Evolutionary conservation across 257 asterid species (phyloP).

Genomic region (Galeopsis tetrahit): DNA sequence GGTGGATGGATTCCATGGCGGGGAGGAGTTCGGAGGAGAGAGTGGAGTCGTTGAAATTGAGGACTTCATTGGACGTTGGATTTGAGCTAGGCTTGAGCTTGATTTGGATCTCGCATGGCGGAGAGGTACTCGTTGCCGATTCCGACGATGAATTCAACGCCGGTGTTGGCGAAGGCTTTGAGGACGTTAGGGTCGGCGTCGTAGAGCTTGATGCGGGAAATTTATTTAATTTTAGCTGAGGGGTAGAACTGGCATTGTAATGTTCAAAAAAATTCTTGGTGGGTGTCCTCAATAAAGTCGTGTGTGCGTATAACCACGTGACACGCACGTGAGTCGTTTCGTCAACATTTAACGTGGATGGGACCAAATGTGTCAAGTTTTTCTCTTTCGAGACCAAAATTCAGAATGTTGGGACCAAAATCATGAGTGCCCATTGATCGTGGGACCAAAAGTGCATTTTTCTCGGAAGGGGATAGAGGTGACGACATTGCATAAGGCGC

Average conservation of each 20-base stretch:
- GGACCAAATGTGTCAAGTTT: too few relatives aligned
- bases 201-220: slow-evolving; percentile 71
- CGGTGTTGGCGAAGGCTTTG: slow-evolving; percentile 83
- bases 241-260: too few relatives aligned
- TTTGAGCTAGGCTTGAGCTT: slow-evolving; percentile 73
- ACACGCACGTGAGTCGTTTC: too few relatives aligned
- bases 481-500: slow-evolving; percentile 80
- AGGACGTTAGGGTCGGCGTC: slow-evolving; percentile 87
- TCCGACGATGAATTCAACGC: slow-evolving; percentile 72
- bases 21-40: slow-evolving; percentile 66
- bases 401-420: too few relatives aligned
- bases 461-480: slow-evolving; percentile 73
- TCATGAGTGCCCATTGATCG: too few relatives aligned
- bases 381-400: too few relatives aligned
- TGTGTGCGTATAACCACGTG: too few relatives aligned
- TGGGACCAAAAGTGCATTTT: too few relatives aligned
- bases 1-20: slow-evolving; percentile 72
- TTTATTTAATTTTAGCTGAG: too few relatives aligned
- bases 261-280: too few relatives aligned
- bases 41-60: slow-evolving; percentile 67
- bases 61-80: slow-evolving; percentile 73
- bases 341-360: too few relatives aligned
- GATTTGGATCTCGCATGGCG: slow-evolving; percentile 59
- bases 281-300: too few relatives aligned
- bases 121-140: slow-evolving; percentile 64